Conservation (phyloP, 2,329 filamentous ascomycete species). For the Cyphellophora europaea region DNA sequence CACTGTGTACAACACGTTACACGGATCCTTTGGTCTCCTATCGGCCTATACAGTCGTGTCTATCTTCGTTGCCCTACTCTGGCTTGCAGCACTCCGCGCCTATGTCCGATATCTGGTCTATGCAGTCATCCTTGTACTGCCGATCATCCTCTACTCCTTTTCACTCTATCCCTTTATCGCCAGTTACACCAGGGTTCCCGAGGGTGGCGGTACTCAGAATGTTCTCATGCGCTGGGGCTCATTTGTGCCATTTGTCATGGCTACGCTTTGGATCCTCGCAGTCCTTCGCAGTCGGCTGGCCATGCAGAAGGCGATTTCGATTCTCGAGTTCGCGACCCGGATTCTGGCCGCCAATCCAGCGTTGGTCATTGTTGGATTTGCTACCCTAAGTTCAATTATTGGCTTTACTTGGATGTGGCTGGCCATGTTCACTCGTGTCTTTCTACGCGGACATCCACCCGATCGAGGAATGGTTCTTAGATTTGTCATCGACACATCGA, state of each 20-base stretch:
- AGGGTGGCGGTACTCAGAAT: conserved; percentile 76
- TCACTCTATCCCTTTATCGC: conserved; percentile 84
- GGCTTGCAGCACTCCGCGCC: conserved; percentile 79
- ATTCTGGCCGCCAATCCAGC: conserved; percentile 80
- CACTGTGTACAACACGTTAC: conserved; percentile 84
- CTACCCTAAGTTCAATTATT: conserved; percentile 64
- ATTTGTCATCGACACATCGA: conserved; percentile 78
- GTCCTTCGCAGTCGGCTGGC: conserved; percentile 72
- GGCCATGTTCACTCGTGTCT: conserved; percentile 90
- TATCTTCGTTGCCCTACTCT: conserved; percentile 75
- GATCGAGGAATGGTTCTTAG: conserved; percentile 37
- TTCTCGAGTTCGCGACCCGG: conserved; percentile 83
- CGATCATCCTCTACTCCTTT: conserved; percentile 77
- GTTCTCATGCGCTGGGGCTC: conserved; percentile 80
- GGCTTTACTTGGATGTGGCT: conserved; percentile 95
- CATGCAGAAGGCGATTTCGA: conserved; percentile 72
- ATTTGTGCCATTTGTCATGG: conserved; percentile 62
- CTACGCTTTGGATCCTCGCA: conserved; percentile 73
- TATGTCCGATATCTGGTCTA: conserved; percentile 80
- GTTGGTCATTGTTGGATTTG: conserved; percentile 74
- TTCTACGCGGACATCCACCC: conserved; percentile 80
- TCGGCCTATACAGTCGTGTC: conserved; percentile 88
- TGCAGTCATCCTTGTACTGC: conserved; percentile 72
- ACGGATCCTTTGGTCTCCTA: conserved; percentile 79
- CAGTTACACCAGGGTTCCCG: conserved; percentile 69